Percentiles rank a stretch among this genome's conserved stretches.
Evolutionary conservation across 257 asterid genomes (phyloP).

Genomic region (Nicotiana paniculata): DNA sequence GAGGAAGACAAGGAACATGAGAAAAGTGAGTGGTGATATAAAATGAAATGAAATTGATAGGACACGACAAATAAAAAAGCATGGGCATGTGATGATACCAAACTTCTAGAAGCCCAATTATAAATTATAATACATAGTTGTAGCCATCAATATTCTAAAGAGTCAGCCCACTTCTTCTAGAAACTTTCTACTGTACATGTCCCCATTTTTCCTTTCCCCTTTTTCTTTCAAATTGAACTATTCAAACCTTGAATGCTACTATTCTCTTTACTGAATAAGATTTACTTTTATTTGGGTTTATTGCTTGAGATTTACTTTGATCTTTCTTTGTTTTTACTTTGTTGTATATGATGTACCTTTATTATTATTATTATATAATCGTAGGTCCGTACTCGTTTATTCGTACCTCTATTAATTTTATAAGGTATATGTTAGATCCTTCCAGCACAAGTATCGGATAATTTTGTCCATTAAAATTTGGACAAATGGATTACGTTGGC

Average conservation of each 20-base stretch:
- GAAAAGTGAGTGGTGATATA: neutral
- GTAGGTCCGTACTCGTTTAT: rapidly evolving
- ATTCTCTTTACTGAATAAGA: neutral
- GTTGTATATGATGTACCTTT: too few relatives aligned
- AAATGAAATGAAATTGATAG: neutral
- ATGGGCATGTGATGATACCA: neutral
- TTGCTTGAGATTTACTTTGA: neutral
- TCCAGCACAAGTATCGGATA: too few relatives aligned
- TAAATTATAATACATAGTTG: neutral
- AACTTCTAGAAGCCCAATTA: slow-evolving; percentile 6
- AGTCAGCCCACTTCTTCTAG: slow-evolving; percentile 8
- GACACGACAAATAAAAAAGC: neutral
- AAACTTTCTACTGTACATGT: neutral
- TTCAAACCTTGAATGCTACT: neutral
- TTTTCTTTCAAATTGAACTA: neutral
- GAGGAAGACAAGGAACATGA: slow-evolving; percentile 1
- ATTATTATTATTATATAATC: too few relatives aligned
- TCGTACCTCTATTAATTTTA: too few relatives aligned
- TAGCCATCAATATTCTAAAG: neutral
- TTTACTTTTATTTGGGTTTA: neutral
- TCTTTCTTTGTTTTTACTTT: neutral
- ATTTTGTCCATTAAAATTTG: too few relatives aligned
- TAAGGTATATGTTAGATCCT: too few relatives aligned
- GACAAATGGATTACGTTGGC: too few relatives aligned
- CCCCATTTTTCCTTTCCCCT: neutral